Base-by-base conservation (phyloP, 2,329 filamentous ascomycete genomes). In the Aureobasidium mangrovei region DNA sequence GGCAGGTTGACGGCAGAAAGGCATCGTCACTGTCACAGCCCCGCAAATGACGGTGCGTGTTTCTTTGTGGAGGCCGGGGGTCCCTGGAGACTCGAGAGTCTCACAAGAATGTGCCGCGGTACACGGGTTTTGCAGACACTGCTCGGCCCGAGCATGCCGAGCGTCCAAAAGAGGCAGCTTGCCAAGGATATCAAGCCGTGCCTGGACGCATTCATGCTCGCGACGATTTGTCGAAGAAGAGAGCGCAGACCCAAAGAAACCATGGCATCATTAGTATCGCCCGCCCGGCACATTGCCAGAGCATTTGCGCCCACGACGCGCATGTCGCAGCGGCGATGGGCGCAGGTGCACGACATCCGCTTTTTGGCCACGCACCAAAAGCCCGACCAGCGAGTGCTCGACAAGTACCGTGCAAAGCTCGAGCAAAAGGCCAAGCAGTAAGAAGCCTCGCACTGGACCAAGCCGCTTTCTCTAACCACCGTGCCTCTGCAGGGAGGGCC, bases 351-450 rank as follows among this genome's bases (percentile, higher is more conserved):
- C 70, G 88, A 96, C 70, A 84, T 95, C 45, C 88, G 91, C 60
- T 95, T 91, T 76, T 80, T 95, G 43, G 86, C 86, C 58, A 93
- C 89, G 12, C 87, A 90, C 58, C 81, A 81, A 56, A 75, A 81
- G 55, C 77, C 84, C 44, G 78, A 81, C 56, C 77, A 79, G 62
- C 60, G 59, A 38, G 75, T 96, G 38, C 68, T 88, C 60, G 89
- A 95, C 60, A 94, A 88, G 70, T 98, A 98, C 75, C 82, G 81
- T 62, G 80, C 85, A 55, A 95, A 95, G 74, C 84, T 98, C 59
- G 80, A 86, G 60, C 74, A 79, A 60, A 96, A 95, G 72, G 91
- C 89, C 8, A 82, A 82, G 66, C 73, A 85, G 72, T 82, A 67
- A 64, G 74, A 67, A 7, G n/a, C 3, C 8, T 26, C 46, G 12